phyloP scores from a whole-genome alignment of 1,139 yeast species.

The Candida sojae region DNA sequence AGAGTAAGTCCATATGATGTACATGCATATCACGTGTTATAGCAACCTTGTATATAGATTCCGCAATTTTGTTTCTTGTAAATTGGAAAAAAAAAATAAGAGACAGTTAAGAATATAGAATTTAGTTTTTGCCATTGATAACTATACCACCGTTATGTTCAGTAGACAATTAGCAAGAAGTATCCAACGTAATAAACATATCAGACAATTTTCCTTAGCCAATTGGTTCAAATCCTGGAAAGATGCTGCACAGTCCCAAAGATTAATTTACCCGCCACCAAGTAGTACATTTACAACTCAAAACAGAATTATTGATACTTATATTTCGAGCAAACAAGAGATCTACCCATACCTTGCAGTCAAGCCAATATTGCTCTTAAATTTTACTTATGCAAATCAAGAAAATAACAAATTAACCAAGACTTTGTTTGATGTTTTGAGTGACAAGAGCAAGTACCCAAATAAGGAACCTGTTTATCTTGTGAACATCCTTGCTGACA shows the following conservation, averaged over 20 bases:
- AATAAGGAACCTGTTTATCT: conserved; percentile 46
- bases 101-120: background rate
- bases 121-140: background rate
- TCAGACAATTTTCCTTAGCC: conserved; percentile 22
- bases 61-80: background rate
- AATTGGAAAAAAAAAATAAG: background rate
- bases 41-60: conserved; percentile 4
- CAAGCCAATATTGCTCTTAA: conserved; percentile 64
- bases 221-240: conserved; percentile 16
- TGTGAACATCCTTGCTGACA: conserved; percentile 73
- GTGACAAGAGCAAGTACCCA: conserved; percentile 53
- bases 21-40: background rate
- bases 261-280: conserved; percentile 42
- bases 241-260: conserved; percentile 15
- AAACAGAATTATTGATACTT: conserved; percentile 42
- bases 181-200: conserved; percentile 5
- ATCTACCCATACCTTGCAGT: conserved; percentile 55
- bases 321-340: conserved; percentile 52
- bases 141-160: conserved; percentile 7
- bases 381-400: conserved; percentile 73
- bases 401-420: conserved; percentile 65
- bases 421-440: conserved; percentile 55
- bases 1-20: conserved; percentile 4
- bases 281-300: conserved; percentile 40
- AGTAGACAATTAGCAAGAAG: conserved; percentile 12